Evolutionary conservation across 768 basidiomycete species (phyloP), one percentile per base, ranked within the genome.

Genomic region (Tylopilus plumbeoviolaceoides): DNA sequence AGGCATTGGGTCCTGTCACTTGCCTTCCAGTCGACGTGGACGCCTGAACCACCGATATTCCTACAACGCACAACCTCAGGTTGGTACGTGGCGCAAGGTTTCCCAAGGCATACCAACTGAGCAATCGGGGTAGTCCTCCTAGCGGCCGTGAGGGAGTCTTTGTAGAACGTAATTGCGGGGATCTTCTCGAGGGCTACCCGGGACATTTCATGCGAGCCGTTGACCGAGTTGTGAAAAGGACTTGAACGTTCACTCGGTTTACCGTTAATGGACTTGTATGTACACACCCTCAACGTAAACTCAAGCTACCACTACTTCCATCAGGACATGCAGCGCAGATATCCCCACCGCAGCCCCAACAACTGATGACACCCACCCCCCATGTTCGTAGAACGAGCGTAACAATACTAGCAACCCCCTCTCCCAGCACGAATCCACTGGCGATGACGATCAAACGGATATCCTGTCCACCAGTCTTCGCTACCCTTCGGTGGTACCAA

Each of bases 391-490:
- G 69, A 7, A 85, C 60, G 44, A 98, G 74, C 14, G 88, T 82
- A 27, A 94, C 70, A 43, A 98, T 78, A 64, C 93, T 94, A 39
- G 90, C 75, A 31, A 97, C 84, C 2, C 95, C 95, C 67, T 98
- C 95, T 18, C 95, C 95, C 17, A 98, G 75, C 23, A 98, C 95
- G 67, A 98, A 97, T 4, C 95, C 95, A 67, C 89, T 92, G 7
- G 95, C 95, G 38, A 95, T 76, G 23, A 98, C 82, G 61, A 98
- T 87, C 33, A 95, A 72, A 30, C 80, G 74, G 53, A 93, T 90
- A 54, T 87, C 85, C 51, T 75, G 74, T 25, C 72, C 71, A 54
- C 80, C 78, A 15, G 64, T 59, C 55, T 75, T 80, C 23, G 76
- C 74, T 61, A 74, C 71, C 35, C 75, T 72, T 23, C 72, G 78